Evolutionary conservation across 1,139 yeast species (phyloP).

Genomic region (Pichia sp.): DNA sequence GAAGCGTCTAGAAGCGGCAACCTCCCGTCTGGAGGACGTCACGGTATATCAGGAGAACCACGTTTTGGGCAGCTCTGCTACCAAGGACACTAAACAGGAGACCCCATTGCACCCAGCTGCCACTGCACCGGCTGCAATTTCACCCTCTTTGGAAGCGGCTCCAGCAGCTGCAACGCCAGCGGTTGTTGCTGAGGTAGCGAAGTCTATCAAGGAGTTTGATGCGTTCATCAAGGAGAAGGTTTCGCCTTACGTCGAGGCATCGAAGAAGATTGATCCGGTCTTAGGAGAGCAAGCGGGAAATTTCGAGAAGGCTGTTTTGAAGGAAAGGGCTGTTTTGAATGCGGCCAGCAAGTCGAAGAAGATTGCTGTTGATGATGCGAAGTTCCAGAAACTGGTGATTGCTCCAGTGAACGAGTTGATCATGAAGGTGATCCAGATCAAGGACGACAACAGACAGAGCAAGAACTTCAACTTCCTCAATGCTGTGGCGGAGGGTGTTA

Average conservation of each 20-base stretch:
- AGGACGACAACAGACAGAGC: conserved; percentile 71
- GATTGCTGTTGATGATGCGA: conserved; percentile 56
- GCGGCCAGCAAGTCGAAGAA: conserved; percentile 59
- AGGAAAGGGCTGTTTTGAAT: conserved; percentile 54
- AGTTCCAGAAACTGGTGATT: conserved; percentile 49
- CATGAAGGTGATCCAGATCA: conserved; percentile 53
- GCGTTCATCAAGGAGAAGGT: conserved; percentile 49
- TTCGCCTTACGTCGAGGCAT: conserved; percentile 55
- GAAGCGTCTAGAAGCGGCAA: conserved; percentile 84
- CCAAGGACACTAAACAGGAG: not conserved
- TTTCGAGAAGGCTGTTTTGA: conserved; percentile 56
- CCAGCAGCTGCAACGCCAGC: conserved; percentile 21
- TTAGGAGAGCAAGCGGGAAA: conserved; percentile 57
- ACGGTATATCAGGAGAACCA: conserved; percentile 69
- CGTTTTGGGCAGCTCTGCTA: conserved; percentile 1
- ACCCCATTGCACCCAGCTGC: not conserved
- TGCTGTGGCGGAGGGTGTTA: conserved; percentile 83
- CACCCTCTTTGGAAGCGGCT: conserved; percentile 20
- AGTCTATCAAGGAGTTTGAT: conserved; percentile 51
- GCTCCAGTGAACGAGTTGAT: conserved; percentile 65
- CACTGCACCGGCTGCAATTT: conserved; percentile 10
- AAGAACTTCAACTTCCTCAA: conserved; percentile 66
- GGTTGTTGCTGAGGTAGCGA: conserved; percentile 33
- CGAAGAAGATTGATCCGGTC: conserved; percentile 57
- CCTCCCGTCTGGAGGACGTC: conserved; percentile 86